Conservation (phyloP, 305 asterid species). For the Plantago coronopus region DNA sequence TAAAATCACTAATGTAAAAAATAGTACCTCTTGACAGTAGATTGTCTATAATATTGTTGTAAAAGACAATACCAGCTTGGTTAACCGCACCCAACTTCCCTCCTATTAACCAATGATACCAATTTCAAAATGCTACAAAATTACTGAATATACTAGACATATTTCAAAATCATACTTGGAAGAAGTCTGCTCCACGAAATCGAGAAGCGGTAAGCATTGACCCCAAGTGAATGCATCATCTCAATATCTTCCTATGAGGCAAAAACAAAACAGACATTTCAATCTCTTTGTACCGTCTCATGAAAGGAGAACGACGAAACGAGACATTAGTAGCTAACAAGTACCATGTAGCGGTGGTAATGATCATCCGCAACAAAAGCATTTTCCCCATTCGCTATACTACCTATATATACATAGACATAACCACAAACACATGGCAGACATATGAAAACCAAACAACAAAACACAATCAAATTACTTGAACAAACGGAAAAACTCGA, state of each 20-base stretch:
- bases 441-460: background rate
- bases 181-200: conserved; percentile 92
- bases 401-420: conserved; percentile 29
- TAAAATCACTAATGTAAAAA: too few relatives aligned
- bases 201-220: conserved; percentile 68
- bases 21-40: background rate
- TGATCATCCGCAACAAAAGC: conserved; percentile 75
- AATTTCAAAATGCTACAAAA: too few relatives aligned
- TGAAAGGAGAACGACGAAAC: background rate
- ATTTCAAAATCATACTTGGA: conserved; percentile 50
- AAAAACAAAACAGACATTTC: too few relatives aligned
- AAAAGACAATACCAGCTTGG: conserved; percentile 46
- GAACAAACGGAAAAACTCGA: too few relatives aligned
- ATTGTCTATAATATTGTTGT: conserved; percentile 52
- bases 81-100: conserved; percentile 60
- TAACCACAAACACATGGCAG: background rate
- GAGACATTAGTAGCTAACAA: background rate
- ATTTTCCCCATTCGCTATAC: conserved; percentile 46
- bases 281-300: background rate
- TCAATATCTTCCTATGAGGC: conserved; percentile 42
- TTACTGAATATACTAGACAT: background rate
- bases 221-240: conserved; percentile 60
- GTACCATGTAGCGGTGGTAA: conserved; percentile 47
- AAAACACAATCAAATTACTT: too few relatives aligned
- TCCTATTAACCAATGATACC: too few relatives aligned